phyloP scores from a whole-genome alignment of 306 rosid genomes.

The Rosa persica region DNA sequence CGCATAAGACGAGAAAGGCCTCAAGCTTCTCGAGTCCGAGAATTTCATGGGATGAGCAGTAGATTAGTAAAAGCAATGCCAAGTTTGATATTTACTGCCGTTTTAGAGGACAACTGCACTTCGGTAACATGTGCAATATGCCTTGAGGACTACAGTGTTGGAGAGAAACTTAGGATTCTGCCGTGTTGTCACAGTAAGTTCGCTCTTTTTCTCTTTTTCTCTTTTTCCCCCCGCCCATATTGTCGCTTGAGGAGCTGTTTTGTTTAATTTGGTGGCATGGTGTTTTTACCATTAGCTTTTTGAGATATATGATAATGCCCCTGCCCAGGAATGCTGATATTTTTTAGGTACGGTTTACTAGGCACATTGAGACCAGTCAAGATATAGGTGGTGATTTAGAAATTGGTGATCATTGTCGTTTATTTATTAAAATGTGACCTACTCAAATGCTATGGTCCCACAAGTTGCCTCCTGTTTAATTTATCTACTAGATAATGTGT shows the following conservation, averaged over 20 bases:
- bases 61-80: conserved; percentile 98
- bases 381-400: neutral
- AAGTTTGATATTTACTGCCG: conserved; percentile 85
- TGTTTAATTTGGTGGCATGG: neutral
- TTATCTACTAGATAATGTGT: neutral
- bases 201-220: neutral
- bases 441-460: neutral
- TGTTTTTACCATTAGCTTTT: neutral
- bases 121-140: conserved; percentile 94
- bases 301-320: neutral
- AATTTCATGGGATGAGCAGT: conserved; percentile 96
- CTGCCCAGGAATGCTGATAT: neutral
- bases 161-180: conserved; percentile 90
- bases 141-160: conserved; percentile 91
- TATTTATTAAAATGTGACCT: neutral
- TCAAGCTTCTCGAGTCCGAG: conserved; percentile 61
- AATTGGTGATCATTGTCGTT: neutral
- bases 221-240: neutral
- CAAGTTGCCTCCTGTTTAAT: conserved; percentile 3
- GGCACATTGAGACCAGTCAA: neutral
- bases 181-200: conserved; percentile 97
- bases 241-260: conserved; percentile 10
- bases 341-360: neutral
- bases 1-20: conserved; percentile 84
- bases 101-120: conserved; percentile 88